phyloP scores from a whole-genome alignment of 345 rosid species.

The Acer yangbiense region DNA sequence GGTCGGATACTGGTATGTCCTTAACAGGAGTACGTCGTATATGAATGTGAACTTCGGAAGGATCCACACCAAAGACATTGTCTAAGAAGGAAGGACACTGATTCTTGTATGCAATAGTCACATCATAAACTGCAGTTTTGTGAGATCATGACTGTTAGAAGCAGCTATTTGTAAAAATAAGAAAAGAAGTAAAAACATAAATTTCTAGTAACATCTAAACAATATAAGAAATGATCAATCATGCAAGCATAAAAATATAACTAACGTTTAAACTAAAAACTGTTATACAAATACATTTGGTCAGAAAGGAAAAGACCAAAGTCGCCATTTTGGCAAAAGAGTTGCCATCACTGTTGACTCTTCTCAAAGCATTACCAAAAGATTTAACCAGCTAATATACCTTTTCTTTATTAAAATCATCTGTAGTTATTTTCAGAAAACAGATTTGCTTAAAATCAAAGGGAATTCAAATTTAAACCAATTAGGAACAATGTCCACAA shows the following conservation, averaged over 20 bases:
- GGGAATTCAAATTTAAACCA: background rate
- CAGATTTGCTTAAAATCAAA: background rate
- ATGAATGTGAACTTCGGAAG: slow-evolving; percentile 84
- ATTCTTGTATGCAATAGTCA: slow-evolving; percentile 73
- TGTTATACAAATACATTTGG: background rate
- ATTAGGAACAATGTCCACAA: background rate
- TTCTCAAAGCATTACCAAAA: background rate
- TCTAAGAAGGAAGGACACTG: slow-evolving; percentile 72
- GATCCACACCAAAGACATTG: slow-evolving; percentile 79
- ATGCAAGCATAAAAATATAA: background rate
- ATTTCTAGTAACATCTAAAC: background rate
- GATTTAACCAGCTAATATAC: background rate
- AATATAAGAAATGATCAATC: slow-evolving; percentile 12
- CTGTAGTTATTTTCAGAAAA: background rate
- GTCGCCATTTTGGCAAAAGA: background rate
- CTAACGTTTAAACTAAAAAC: background rate
- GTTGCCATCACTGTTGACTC: background rate
- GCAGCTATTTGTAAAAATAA: background rate
- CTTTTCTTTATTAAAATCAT: background rate
- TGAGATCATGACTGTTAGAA: slow-evolving; percentile 10
- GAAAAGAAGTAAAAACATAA: background rate
- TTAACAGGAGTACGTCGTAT: slow-evolving; percentile 49
- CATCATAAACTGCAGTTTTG: slow-evolving; percentile 69
- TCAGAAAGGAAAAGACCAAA: background rate
- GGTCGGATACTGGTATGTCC: slow-evolving; percentile 50